phyloP scores from a whole-genome alignment of 805 yeast genomes.

The Pichia californica region DNA sequence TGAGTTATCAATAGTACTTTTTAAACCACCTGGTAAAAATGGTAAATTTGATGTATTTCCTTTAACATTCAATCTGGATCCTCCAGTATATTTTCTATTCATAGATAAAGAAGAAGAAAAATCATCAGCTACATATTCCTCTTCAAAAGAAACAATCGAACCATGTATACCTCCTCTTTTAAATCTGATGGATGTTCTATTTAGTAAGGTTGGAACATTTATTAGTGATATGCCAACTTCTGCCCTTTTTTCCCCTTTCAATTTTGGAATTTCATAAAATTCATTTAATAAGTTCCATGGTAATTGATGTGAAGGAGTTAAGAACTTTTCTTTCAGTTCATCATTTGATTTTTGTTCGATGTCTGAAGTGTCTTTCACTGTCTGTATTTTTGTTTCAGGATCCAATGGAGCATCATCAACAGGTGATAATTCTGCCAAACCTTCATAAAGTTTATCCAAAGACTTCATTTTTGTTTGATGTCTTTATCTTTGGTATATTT shows the following conservation, averaged over 20 bases:
- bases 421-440: background rate
- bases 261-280: conserved; percentile 49
- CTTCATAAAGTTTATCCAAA: background rate
- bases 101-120: conserved; percentile 57
- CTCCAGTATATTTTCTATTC: conserved; percentile 58
- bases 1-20: conserved; percentile 20
- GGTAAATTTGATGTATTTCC: conserved; percentile 79
- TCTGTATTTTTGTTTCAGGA: conserved; percentile 12
- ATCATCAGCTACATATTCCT: conserved; percentile 42
- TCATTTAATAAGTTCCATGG: conserved; percentile 67
- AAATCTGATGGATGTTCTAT: conserved; percentile 61
- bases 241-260: conserved; percentile 20
- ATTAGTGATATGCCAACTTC: conserved; percentile 37
- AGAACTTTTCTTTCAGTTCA: conserved; percentile 35
- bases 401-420: background rate
- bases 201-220: conserved; percentile 51
- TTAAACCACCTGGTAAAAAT: conserved; percentile 82
- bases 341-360: conserved; percentile 5
- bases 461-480: background rate
- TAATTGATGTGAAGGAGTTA: conserved; percentile 58
- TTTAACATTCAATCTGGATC: conserved; percentile 46
- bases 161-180: conserved; percentile 75
- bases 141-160: conserved; percentile 51
- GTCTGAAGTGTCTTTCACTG: background rate
- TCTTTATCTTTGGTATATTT: too few species aligned